phyloP scores from a whole-genome alignment of 441 rosid genomes.

The Biscutella laevigata region DNA sequence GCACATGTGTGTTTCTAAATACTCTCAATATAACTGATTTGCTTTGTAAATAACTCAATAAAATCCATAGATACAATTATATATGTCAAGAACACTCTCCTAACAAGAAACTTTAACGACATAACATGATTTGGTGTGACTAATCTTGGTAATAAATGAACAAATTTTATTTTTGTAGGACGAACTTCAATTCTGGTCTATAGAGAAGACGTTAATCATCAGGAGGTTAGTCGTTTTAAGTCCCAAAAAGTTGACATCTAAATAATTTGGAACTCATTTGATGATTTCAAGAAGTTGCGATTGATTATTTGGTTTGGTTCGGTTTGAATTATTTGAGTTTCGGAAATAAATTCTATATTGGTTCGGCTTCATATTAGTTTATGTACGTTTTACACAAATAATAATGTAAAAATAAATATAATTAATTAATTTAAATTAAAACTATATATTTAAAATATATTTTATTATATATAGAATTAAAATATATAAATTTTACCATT shows the following conservation, averaged over 20 bases:
- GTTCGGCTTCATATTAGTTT: no score
- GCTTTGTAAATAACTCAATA: background rate
- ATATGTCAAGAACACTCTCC: background rate
- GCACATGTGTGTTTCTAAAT: slow-evolving; percentile 14
- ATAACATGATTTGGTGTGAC: background rate
- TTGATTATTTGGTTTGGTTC: no score
- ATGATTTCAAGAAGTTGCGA: no score
- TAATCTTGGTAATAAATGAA: slow-evolving; percentile 5
- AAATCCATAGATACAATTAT: background rate
- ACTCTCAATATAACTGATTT: background rate
- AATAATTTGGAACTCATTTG: background rate
- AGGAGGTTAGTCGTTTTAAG: slow-evolving; percentile 23
- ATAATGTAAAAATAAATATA: no score
- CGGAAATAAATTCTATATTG: no score
- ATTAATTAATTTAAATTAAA: no score
- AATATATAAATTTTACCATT: no score
- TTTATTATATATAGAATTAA: no score
- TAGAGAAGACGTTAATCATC: slow-evolving; percentile 27
- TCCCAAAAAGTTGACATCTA: background rate
- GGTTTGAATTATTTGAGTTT: no score
- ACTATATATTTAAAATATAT: no score
- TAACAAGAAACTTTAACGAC: background rate
- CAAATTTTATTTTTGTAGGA: slow-evolving; percentile 43
- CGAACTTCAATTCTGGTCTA: slow-evolving; percentile 30
- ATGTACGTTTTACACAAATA: no score